Base-by-base conservation (phyloP, 805 yeast species). In the Starmera caribaea region DNA sequence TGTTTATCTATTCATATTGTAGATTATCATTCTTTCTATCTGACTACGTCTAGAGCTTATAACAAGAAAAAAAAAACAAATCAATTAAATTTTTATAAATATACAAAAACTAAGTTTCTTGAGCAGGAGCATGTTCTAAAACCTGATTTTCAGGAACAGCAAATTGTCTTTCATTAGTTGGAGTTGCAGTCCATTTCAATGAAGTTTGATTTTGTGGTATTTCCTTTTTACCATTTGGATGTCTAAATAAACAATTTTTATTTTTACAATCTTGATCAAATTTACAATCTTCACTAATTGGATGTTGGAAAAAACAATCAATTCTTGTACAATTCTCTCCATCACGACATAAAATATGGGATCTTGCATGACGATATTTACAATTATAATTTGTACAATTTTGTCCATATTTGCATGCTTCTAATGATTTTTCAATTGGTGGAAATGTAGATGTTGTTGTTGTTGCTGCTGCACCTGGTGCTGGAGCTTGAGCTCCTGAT, bases 291-390 rank as follows among this genome's bases (percentile, higher is more conserved):
- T 81, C 89, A 46, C 69, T 69, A 32, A 85, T 65, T 33, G 95
- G 95, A 59, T 88, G 97, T 16, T 82, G 71, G 59, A 86, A 88
- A 37, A 72, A 68, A 63, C 97, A 88, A 58, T 88, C 92, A 37
- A 76, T 66, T 59, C 95, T 76, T 15, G 75, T 71, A 65, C 97
- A 88, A 37, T 69, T 69, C 24, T 74, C 73, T 21, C 96, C 96
- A 27, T 79, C 85, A 55, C 95, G 84, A 58, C 97, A 88, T 44
- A 84, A 61, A 26, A 79, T 74, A 8, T 74, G 69, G 8, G 84
- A 69, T 14, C 76, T 71, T 2, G 96, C 94, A 61, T 88, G 97
- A 63, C 97, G 76, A 58, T 74, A 82, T 44, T 82, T 80, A 62
- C 97, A 88, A 51, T 70, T 72, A 48, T 69, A 74, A 54, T 86